Conservation (phyloP, 2,329 filamentous ascomycete species). For the Anthostomella pinea region DNA sequence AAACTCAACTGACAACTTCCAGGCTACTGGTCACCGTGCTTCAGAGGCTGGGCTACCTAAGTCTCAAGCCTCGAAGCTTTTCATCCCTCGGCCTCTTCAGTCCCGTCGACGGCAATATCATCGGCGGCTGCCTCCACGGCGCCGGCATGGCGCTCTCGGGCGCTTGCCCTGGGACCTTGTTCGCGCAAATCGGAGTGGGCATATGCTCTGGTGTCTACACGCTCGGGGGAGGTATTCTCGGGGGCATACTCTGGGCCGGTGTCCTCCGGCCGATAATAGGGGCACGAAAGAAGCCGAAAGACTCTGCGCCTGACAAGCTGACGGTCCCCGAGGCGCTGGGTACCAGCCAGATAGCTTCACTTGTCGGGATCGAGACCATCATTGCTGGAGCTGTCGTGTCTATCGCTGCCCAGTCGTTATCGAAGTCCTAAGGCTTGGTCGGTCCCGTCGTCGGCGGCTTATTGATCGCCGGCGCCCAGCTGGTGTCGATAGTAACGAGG, state of each 20-base stretch:
- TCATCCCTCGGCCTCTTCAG: constrained; percentile 52
- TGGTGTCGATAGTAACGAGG: constrained; percentile 52
- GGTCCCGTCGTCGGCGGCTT: constrained; percentile 54
- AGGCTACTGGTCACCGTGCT: constrained; percentile 41
- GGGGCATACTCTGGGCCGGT: constrained; percentile 52
- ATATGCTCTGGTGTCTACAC: constrained; percentile 50
- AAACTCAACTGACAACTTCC: neutral
- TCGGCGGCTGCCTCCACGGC: constrained; percentile 61
- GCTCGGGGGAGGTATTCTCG: constrained; percentile 52
- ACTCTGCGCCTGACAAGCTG: constrained; percentile 15
- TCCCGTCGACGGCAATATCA: constrained; percentile 60
- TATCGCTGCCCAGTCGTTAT: constrained; percentile 32
- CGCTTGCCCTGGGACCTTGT: constrained; percentile 63
- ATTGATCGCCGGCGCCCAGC: constrained; percentile 56
- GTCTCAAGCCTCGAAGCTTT: constrained; percentile 46
- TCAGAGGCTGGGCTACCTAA: constrained; percentile 41
- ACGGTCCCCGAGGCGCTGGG: constrained; percentile 42
- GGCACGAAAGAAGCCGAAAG: constrained; percentile 22
- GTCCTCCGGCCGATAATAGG: constrained; percentile 37
- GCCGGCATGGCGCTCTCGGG: constrained; percentile 65
- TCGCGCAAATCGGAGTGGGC: constrained; percentile 57
- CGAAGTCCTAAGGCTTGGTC: constrained; percentile 33
- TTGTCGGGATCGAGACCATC: constrained; percentile 43
- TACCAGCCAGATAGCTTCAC: constrained; percentile 33
- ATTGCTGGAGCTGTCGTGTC: constrained; percentile 41